Percentiles rank a stretch among this genome's conserved stretches.
Evolutionary conservation across 805 yeast species (phyloP).

Genomic region (Yamadazyma paraphyllophila): DNA sequence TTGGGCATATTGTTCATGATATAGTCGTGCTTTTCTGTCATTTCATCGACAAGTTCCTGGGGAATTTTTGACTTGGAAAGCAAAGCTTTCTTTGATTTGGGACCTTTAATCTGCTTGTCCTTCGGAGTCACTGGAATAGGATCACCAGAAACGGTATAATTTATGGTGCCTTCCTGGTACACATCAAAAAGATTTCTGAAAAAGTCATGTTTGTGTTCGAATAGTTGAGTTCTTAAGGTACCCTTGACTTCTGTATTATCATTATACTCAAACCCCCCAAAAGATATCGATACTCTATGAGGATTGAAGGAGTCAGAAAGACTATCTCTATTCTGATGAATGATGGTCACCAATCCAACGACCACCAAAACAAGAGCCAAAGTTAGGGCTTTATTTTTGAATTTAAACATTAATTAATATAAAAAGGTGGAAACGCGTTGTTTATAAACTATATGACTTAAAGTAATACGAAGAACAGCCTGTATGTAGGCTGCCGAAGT

Average conservation of each 20-base stretch:
- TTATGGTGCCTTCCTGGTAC: conserved; percentile 10
- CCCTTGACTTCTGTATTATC: neutral
- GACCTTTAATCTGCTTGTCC: conserved; percentile 14
- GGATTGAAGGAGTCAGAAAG: neutral
- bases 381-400: neutral
- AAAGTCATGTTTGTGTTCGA: neutral
- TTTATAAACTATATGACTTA: neutral
- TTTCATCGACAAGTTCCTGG: conserved; percentile 19
- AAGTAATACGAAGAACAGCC: too few relatives aligned
- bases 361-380: neutral
- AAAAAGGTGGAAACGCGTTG: neutral
- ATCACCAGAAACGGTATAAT: conserved; percentile 14
- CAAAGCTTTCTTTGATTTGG: conserved; percentile 19
- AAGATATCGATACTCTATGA: too few relatives aligned
- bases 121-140: conserved; percentile 20
- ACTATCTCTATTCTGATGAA: neutral
- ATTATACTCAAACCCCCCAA: neutral
- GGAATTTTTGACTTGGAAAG: conserved; percentile 24
- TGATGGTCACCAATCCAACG: neutral
- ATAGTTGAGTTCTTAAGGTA: neutral
- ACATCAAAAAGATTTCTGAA: conserved; percentile 17
- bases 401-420: neutral
- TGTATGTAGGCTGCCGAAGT: too few relatives aligned
- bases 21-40: conserved; percentile 20
- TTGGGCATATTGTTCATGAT: conserved; percentile 23